Evolutionary conservation across 305 asterid genomes (phyloP).

Genomic region (Fraxinus angustifolia): DNA sequence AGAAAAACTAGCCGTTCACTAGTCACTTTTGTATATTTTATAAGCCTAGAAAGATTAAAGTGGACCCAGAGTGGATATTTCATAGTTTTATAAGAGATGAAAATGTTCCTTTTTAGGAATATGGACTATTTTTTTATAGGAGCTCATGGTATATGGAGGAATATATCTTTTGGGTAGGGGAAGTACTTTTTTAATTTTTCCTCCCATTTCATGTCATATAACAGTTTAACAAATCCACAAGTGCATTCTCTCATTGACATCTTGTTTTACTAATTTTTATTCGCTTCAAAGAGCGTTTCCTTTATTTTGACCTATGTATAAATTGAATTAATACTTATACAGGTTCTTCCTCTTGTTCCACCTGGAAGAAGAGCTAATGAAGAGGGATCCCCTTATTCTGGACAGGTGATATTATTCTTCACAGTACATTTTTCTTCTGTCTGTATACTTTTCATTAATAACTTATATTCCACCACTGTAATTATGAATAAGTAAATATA

Average conservation of each 20-base stretch:
- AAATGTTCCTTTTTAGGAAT: neutral
- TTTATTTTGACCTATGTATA: neutral
- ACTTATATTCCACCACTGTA: neutral
- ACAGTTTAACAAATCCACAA: neutral
- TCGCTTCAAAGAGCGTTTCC: neutral
- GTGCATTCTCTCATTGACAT: neutral
- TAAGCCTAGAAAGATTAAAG: neutral
- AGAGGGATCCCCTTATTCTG: constrained; percentile 95
- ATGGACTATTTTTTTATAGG: neutral
- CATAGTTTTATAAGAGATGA: neutral
- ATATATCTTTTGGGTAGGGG: neutral
- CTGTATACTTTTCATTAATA: neutral
- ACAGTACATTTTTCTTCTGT: neutral
- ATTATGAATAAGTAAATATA: neutral
- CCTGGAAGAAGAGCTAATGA: constrained; percentile 88
- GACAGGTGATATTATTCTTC: constrained; percentile 58
- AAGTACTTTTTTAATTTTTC: neutral
- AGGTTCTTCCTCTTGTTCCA: constrained; percentile 99
- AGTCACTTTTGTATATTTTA: neutral
- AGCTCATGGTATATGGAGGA: neutral
- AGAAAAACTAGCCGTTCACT: neutral
- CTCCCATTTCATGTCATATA: neutral
- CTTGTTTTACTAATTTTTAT: neutral
- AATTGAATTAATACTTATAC: constrained; percentile 23
- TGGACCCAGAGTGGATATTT: neutral